phyloP scores from a whole-genome alignment of 1,139 yeast species.

The Kazachstania sp. region DNA sequence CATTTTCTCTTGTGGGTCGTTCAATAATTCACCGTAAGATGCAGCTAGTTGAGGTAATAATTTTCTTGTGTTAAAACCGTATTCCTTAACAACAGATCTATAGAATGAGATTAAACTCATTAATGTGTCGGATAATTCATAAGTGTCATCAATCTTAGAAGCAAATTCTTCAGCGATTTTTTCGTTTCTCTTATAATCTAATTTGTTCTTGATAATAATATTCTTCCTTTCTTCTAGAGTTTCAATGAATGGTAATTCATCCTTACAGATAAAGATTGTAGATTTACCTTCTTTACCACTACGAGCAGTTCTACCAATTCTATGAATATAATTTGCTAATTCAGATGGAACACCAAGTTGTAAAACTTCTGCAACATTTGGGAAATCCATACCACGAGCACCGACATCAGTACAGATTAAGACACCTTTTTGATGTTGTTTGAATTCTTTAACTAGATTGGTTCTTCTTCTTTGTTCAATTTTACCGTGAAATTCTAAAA shows the following conservation, averaged over 20 bases:
- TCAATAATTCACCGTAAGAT: slow-evolving; percentile 21
- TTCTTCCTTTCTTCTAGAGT: slow-evolving; percentile 41
- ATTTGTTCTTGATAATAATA: slow-evolving; percentile 40
- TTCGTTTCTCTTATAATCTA: slow-evolving; percentile 26
- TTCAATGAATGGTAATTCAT: slow-evolving; percentile 43
- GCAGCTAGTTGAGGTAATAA: slow-evolving; percentile 19
- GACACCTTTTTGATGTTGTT: slow-evolving; percentile 39
- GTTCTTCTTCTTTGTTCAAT: slow-evolving; percentile 43
- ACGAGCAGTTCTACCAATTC: slow-evolving; percentile 95
- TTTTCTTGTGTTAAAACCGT: slow-evolving; percentile 15
- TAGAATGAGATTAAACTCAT: slow-evolving; percentile 24
- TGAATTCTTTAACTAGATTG: slow-evolving; percentile 25
- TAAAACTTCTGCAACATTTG: slow-evolving; percentile 70
- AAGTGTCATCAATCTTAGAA: slow-evolving; percentile 21
- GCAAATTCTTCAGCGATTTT: slow-evolving; percentile 24
- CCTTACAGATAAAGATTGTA: slow-evolving; percentile 40
- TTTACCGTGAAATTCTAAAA: slow-evolving; percentile 56
- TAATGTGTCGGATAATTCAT: slow-evolving; percentile 20
- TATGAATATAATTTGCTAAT: slow-evolving; percentile 73
- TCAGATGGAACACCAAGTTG: slow-evolving; percentile 73
- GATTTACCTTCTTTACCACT: slow-evolving; percentile 78
- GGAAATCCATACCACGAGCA: slow-evolving; percentile 95
- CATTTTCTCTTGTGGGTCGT: slow-evolving; percentile 18
- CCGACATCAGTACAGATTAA: slow-evolving; percentile 87
- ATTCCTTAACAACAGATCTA: slow-evolving; percentile 19